A percentile compares a stretch with the other conserved stretches of the same genome.
Evolutionary conservation across 768 basidiomycete genomes (phyloP).

Genomic region (Suillus hirtellus): DNA sequence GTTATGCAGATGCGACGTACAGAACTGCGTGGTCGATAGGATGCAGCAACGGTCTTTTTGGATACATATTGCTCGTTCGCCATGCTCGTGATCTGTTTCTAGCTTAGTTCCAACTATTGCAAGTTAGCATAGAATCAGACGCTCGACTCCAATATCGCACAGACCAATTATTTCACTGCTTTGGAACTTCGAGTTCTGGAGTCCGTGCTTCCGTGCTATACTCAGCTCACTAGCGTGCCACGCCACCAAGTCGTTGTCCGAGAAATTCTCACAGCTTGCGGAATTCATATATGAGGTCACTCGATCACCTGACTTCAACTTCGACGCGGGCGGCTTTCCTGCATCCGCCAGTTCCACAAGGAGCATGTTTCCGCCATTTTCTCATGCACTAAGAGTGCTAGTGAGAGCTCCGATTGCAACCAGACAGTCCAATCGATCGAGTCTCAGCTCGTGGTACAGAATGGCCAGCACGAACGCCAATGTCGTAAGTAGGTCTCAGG

Average conservation of each 20-base stretch:
- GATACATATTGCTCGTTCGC: slow-evolving; percentile 36
- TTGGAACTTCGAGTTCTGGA: not conserved
- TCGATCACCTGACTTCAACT: slow-evolving; percentile 5
- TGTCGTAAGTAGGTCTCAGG: slow-evolving; percentile 32
- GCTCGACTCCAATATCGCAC: not conserved
- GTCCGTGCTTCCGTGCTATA: not conserved
- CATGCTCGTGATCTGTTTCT: slow-evolving; percentile 24
- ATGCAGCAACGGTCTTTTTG: slow-evolving; percentile 32
- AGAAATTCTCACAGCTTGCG: slow-evolving; percentile 4
- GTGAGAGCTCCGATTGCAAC: not conserved
- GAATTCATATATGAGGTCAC: slow-evolving; percentile 3
- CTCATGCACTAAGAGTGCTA: not conserved
- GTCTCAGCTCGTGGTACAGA: slow-evolving; percentile 32
- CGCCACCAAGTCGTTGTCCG: not conserved
- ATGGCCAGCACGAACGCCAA: slow-evolving; percentile 53
- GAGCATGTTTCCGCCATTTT: slow-evolving; percentile 6
- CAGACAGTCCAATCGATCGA: not conserved
- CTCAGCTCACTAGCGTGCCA: slow-evolving; percentile 3
- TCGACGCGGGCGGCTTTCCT: slow-evolving; percentile 2
- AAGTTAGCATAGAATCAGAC: not conserved
- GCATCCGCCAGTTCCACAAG: not conserved
- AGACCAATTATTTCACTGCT: not conserved
- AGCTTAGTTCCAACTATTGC: not conserved
- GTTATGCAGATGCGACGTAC: slow-evolving; percentile 22
- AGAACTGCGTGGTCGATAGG: slow-evolving; percentile 42